These are phyloP conservation scores for Quercus robur DNA, from an alignment of 306 rosid species.

Conservation along the genomic window DNA sequence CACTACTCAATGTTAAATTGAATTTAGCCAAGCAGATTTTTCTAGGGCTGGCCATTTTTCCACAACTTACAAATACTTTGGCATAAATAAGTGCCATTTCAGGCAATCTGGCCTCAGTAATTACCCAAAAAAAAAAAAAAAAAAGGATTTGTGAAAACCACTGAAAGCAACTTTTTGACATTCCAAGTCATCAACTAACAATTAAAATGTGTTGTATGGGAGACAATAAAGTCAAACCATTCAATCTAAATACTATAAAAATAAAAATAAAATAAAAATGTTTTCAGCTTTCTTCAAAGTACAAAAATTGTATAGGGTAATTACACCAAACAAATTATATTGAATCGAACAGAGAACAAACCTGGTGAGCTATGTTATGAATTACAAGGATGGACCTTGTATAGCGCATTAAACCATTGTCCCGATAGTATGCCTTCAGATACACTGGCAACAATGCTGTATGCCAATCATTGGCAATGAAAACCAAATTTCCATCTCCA, in stretches of 20 bases:
- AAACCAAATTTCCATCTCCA: slow-evolving; percentile 97
- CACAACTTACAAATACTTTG: not conserved
- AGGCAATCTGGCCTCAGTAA: not conserved
- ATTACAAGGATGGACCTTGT: slow-evolving; percentile 89
- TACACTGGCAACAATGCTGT: slow-evolving; percentile 92
- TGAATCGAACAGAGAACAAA: slow-evolving; percentile 21
- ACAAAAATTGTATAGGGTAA: not conserved
- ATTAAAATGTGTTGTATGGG: not conserved
- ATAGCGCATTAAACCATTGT: slow-evolving; percentile 71
- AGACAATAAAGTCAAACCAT: not conserved
- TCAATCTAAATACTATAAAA: not conserved
- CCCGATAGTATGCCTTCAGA: slow-evolving; percentile 84
- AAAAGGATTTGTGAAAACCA: not conserved
- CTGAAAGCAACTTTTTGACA: not conserved
- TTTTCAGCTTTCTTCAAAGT: slow-evolving; percentile 12
- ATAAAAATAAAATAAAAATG: not conserved
- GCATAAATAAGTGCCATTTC: not conserved
- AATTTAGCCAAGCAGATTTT: not conserved
- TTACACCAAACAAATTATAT: not conserved
- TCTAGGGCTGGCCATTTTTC: not conserved
- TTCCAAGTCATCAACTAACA: not conserved
- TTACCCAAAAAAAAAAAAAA: too few relatives aligned
- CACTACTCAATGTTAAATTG: not conserved
- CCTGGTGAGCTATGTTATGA: slow-evolving; percentile 99
- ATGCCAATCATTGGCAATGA: slow-evolving; percentile 98